These are phyloP conservation scores for Eudorina sp. DNA, from an alignment of 139 green algal species.

Conservation along the genomic window DNA sequence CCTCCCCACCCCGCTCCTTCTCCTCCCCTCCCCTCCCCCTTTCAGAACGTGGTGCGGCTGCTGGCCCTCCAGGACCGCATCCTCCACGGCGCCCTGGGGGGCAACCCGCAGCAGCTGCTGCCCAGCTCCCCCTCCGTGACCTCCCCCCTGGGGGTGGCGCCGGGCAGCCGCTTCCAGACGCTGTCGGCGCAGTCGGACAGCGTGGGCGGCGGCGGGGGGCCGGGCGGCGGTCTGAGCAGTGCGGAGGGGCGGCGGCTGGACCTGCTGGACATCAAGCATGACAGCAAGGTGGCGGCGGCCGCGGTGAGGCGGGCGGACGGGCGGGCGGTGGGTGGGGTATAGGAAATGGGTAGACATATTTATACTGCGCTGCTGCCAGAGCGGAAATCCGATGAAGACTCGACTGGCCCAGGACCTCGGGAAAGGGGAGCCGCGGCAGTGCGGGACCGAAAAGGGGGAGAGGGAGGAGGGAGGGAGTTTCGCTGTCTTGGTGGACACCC, in stretches of 20 bases:
- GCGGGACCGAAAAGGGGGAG: too few species aligned
- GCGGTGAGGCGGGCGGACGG: not conserved
- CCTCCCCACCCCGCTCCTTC: too few species aligned
- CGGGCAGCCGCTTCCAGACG: not conserved
- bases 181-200: not conserved
- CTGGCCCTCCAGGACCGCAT: constrained; percentile 32
- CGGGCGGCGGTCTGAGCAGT: not conserved
- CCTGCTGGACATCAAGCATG: constrained; percentile 6
- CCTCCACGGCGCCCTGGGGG: not conserved
- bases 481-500: too few species aligned
- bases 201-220: not conserved
- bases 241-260: constrained; percentile 29
- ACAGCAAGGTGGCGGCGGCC: constrained; percentile 32
- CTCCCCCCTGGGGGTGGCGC: not conserved
- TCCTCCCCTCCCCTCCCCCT: not conserved
- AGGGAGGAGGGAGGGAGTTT: too few species aligned
- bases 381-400: too few species aligned
- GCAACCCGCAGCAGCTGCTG: not conserved
- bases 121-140: not conserved
- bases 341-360: too few species aligned
- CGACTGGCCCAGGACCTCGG: too few species aligned
- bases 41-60: not conserved
- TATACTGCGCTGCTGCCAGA: too few species aligned
- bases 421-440: too few species aligned
- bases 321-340: too few species aligned